Evolutionary conservation across 1,284 basidiomycete genomes (phyloP), one percentile per base, ranked within the genome.

Genomic region (Hypsizygus ulmarius): DNA sequence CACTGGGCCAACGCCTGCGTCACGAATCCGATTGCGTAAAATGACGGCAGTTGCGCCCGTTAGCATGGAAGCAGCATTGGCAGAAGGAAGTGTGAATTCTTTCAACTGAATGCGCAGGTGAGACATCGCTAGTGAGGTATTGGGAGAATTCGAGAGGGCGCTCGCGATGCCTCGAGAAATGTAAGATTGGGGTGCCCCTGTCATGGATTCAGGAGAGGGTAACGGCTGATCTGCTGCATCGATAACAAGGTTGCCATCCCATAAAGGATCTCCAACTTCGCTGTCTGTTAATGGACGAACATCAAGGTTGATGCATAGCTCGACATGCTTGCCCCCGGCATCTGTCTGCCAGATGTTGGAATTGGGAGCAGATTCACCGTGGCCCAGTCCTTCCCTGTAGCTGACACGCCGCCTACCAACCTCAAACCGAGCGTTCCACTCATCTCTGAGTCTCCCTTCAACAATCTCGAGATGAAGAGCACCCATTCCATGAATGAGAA

Each of bases 391-490:
- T 67, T 94, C 91, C 19, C 90, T 79, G 68, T 87, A 93, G 63
- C 83, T 86, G 40, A 95, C 91, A 4, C 85, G 76, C 47, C 91
- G 81, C 45, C 68, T 71, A 2, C 92, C 91, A 60, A 93, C 78
- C 60, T 90, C 81, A 53, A 90, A 93, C 34, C 80, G 75, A 14
- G 76, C 90, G 21, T 81, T 77, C 81, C 89, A 95, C 66, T 94
- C 92, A 51, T 90, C 82, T 45, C 73, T 74, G 27, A 95, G 69
- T 19, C 93, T 75, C 30, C 83, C 81, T 65, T 91, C 88, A 1
- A 93, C 78, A 49, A 95, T 93, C 64, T 95, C 92, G 5, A 95
- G 77, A 63, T 95, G 91, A 21, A 95, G 74, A 32, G 88, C 82
- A 10, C 91, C 91, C 47, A 94, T 79, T 3, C 91, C 91, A 56